phyloP scores from a whole-genome alignment of 495 filamentous ascomycete genomes.

The Gamarada debralockiae region DNA sequence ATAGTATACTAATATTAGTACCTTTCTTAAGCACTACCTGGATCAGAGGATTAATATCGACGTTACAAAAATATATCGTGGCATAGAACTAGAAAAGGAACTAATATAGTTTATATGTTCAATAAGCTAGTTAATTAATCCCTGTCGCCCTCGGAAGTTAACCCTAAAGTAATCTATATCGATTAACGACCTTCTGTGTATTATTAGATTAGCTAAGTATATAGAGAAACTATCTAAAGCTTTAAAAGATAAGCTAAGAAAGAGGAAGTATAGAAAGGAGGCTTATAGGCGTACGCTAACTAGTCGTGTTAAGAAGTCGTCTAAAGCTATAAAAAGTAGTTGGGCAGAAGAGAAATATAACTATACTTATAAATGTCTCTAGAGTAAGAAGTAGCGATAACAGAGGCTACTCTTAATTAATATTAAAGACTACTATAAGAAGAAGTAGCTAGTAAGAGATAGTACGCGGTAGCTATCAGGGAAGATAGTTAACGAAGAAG shows the following conservation, averaged over 20 bases:
- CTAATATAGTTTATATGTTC: slow-evolving; percentile 29
- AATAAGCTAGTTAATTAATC: slow-evolving; percentile 33
- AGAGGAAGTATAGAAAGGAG: no score
- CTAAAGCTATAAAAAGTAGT: no score
- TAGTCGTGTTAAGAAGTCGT: no score
- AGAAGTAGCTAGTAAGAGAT: slow-evolving; percentile 32
- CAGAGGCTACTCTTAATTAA: slow-evolving; percentile 22
- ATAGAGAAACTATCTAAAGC: not conserved
- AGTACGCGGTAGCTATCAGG: slow-evolving; percentile 28
- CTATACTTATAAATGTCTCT: slow-evolving; percentile 11
- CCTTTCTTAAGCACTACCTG: slow-evolving; percentile 31
- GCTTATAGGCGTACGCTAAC: no score
- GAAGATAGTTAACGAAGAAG: slow-evolving; percentile 26
- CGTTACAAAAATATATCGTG: slow-evolving; percentile 29
- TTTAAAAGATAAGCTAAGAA: no score
- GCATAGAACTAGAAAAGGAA: slow-evolving; percentile 25
- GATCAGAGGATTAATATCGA: slow-evolving; percentile 30
- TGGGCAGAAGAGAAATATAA: slow-evolving; percentile 19
- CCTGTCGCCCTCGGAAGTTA: slow-evolving; percentile 20
- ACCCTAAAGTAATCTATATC: slow-evolving; percentile 21
- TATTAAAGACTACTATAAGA: slow-evolving; percentile 29
- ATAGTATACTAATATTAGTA: slow-evolving; percentile 29
- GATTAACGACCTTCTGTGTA: not conserved
- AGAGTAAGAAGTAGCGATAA: slow-evolving; percentile 28
- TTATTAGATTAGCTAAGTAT: not conserved